Percentiles rank a stretch among this genome's conserved stretches.
phyloP scores from a whole-genome alignment of 345 rosid species.

The Moricandia arvensis region DNA sequence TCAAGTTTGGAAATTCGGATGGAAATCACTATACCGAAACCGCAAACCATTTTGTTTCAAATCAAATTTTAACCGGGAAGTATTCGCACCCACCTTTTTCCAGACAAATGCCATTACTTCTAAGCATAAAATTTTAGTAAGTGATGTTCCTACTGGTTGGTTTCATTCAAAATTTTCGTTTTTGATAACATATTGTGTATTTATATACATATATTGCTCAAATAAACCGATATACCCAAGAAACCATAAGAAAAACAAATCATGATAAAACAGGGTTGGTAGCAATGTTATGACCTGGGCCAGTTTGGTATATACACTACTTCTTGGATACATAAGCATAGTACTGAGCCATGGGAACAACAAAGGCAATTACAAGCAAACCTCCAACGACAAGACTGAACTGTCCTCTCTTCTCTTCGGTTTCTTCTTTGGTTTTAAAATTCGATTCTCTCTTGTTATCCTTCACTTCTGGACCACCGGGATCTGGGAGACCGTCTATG shows the following conservation, averaged over 20 bases:
- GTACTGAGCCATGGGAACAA: slow-evolving; percentile 97
- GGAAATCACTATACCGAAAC: slow-evolving; percentile 95
- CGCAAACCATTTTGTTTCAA: slow-evolving; percentile 68
- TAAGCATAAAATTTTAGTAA: slow-evolving; percentile 63
- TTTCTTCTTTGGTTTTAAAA: slow-evolving; percentile 84
- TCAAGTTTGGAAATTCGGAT: slow-evolving; percentile 87
- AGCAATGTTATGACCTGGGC: slow-evolving; percentile 31
- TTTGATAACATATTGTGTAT: background rate
- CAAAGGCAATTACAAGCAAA: slow-evolving; percentile 82
- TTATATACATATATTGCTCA: background rate
- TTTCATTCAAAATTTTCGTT: slow-evolving; percentile 6
- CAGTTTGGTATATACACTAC: slow-evolving; percentile 40
- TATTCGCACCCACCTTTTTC: slow-evolving; percentile 85
- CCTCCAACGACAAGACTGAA: slow-evolving; percentile 96
- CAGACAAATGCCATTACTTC: slow-evolving; percentile 84
- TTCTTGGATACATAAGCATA: slow-evolving; percentile 88
- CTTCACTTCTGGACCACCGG: slow-evolving; percentile 71
- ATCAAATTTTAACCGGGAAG: slow-evolving; percentile 78
- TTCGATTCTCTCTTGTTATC: slow-evolving; percentile 90
- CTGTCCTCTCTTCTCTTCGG: slow-evolving; percentile 95
- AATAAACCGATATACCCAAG: slow-evolving; percentile 12
- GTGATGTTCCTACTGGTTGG: background rate
- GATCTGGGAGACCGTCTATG: slow-evolving; percentile 92
- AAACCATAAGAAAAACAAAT: slow-evolving; percentile 10
- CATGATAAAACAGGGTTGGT: slow-evolving; percentile 1